Evolutionary conservation across 371 early-diverging fungal genomes (phyloP).

Genomic region (Vairimorpha necatrix): DNA sequence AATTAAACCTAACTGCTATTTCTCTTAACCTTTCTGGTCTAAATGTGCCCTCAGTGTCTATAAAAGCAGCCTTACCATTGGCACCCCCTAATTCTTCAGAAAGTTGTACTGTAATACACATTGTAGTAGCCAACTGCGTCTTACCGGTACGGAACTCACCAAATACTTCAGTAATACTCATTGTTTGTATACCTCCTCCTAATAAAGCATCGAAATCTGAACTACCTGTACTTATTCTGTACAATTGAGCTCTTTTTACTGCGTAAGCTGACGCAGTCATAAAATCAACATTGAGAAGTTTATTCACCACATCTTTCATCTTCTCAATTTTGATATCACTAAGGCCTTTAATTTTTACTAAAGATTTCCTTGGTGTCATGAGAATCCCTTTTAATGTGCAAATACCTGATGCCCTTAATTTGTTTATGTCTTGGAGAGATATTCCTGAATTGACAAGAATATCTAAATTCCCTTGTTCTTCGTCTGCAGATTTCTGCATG

Average conservation of each 20-base stretch:
- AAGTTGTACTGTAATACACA: constrained; percentile 92
- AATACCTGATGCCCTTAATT: constrained; percentile 82
- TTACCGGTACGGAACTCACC: constrained; percentile 99
- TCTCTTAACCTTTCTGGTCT: constrained; percentile 81
- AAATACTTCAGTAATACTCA: constrained; percentile 94
- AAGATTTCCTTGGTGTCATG: constrained; percentile 82
- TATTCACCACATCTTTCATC: constrained; percentile 80
- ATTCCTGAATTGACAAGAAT: constrained; percentile 72
- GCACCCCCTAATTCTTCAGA: constrained; percentile 77
- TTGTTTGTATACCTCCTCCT: constrained; percentile 92
- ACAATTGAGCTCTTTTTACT: constrained; percentile 74
- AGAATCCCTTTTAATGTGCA: constrained; percentile 87
- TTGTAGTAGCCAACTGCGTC: constrained; percentile 93
- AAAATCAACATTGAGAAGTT: constrained; percentile 88
- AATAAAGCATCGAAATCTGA: constrained; percentile 84
- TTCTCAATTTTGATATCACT: constrained; percentile 94
- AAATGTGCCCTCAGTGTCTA: constrained; percentile 98
- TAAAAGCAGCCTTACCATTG: constrained; percentile 88
- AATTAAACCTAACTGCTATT: constrained; percentile 77
- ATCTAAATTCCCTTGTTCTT: constrained; percentile 49
- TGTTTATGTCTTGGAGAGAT: constrained; percentile 73
- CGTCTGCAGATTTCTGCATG: constrained; percentile 62
- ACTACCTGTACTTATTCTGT: constrained; percentile 84
- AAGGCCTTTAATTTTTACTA: constrained; percentile 86
- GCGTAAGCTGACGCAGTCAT: constrained; percentile 87